Evolutionary conservation across 371 early-diverging fungal species (phyloP), one percentile per base, ranked within the genome.

Genomic region (Lichtheimia corymbifera): DNA sequence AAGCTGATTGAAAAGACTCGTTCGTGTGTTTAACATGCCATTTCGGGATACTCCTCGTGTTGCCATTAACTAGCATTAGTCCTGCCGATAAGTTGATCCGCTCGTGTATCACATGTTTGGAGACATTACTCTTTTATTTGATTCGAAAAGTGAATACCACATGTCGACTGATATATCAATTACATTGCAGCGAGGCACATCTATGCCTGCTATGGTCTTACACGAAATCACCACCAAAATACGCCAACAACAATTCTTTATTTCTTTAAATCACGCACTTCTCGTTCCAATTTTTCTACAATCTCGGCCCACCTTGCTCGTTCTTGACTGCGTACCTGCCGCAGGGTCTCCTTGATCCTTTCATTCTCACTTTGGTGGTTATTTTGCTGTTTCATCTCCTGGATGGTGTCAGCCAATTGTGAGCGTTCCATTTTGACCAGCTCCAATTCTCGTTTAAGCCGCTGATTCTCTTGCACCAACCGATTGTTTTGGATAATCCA

Each of bases 401-500:
- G 41, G 5, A 64, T 55, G 5, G 12, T 22, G 18, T 60, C 43
- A 18, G 17, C 52, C 13, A 64, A 28, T 18, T 27, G 50, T 7
- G 27, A 51, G 28, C 49, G 44, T 15, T 49, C 55, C 18, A 13
- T 17, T n/a, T 49, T 20, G 22, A 55, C 50, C 28, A 24, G 24
- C 13, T 55, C 55, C 14, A 59, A 42, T 27, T 59, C 56, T 49
- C 28, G 20, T 18, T 64, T 64, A 5, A 64, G 52, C 44, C 59
- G 49, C 24, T 55, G 50, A 50, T 64, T 64, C 27, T 64, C 65
- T 43, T 59, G 50, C 14, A 64, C 49, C 18, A 64, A 22, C 30
- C 65, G 54, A 45, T 59, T 59, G 43, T 64, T 64, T 43, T 64
- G 65, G 11, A 59, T 59, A 24, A 64, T 64, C 65, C 65, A 64